Conservation (phyloP, 345 rosid species). For the Gossypium bickii region DNA sequence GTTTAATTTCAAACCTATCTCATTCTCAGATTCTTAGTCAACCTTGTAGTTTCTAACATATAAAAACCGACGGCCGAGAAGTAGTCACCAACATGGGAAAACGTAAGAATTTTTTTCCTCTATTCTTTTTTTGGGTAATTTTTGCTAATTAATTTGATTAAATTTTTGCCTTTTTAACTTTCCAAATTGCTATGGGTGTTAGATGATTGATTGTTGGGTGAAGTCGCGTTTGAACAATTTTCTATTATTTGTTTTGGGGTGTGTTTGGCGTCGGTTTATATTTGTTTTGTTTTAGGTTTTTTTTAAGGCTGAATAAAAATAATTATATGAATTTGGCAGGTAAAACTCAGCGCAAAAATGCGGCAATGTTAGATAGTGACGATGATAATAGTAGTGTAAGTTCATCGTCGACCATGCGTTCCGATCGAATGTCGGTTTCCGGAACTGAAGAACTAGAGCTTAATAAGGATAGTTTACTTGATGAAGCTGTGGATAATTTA, state of each 20-base stretch:
- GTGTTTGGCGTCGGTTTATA: background rate
- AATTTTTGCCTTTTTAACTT: background rate
- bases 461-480: constrained; percentile 59
- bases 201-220: background rate
- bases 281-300: background rate
- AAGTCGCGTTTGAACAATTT: background rate
- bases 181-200: background rate
- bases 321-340: constrained; percentile 32
- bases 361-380: constrained; percentile 59
- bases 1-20: constrained; percentile 20
- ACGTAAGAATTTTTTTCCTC: constrained; percentile 38
- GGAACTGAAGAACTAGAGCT: constrained; percentile 57
- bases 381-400: constrained; percentile 77
- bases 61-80: background rate
- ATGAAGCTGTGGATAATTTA: constrained; percentile 74
- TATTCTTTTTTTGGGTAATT: background rate
- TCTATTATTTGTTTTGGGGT: background rate
- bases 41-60: constrained; percentile 32
- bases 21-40: constrained; percentile 35
- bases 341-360: constrained; percentile 46
- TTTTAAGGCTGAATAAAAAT: background rate
- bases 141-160: background rate
- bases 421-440: constrained; percentile 44
- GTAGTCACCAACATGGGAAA: constrained; percentile 53
- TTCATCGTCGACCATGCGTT: constrained; percentile 61